phyloP scores from a whole-genome alignment of 2,329 filamentous ascomycete genomes.

The Arthrobotrys musiformis region DNA sequence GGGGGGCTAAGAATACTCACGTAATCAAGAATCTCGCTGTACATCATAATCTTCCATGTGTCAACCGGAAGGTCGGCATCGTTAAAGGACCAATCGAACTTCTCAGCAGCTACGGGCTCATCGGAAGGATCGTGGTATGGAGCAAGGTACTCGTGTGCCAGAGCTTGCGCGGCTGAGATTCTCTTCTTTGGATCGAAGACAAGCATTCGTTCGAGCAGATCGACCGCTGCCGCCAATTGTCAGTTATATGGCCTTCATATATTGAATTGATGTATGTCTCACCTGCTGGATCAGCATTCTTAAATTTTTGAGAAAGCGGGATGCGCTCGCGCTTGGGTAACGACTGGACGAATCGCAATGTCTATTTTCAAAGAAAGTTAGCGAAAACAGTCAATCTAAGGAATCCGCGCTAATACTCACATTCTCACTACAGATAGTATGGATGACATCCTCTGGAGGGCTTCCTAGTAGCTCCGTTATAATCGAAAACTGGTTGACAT shows the following conservation, averaged over 20 bases:
- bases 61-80: constrained; percentile 96
- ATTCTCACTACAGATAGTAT: constrained; percentile 98
- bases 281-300: constrained; percentile 89
- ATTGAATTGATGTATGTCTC: constrained; percentile 60
- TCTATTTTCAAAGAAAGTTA: constrained; percentile 41
- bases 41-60: constrained; percentile 99
- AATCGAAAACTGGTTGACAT: constrained; percentile 99
- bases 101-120: constrained; percentile 93
- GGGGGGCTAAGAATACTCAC: constrained; percentile 20
- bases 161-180: constrained; percentile 84
- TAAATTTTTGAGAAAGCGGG: constrained; percentile 88
- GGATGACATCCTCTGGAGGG: constrained; percentile 96
- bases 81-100: constrained; percentile 99
- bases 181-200: constrained; percentile 98
- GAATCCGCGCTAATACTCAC: constrained; percentile 67
- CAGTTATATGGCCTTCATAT: constrained; percentile 27
- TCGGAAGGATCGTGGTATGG: constrained; percentile 98
- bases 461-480: constrained; percentile 97
- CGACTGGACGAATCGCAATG: constrained; percentile 95
- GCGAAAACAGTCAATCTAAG: neutral
- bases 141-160: constrained; percentile 91
- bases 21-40: constrained; percentile 62
- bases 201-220: constrained; percentile 94
- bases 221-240: constrained; percentile 73
- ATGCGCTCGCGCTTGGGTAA: constrained; percentile 93